Conservation (phyloP, 2,329 filamentous ascomycete genomes). For the Phaeophleospora eucalypticola region DNA sequence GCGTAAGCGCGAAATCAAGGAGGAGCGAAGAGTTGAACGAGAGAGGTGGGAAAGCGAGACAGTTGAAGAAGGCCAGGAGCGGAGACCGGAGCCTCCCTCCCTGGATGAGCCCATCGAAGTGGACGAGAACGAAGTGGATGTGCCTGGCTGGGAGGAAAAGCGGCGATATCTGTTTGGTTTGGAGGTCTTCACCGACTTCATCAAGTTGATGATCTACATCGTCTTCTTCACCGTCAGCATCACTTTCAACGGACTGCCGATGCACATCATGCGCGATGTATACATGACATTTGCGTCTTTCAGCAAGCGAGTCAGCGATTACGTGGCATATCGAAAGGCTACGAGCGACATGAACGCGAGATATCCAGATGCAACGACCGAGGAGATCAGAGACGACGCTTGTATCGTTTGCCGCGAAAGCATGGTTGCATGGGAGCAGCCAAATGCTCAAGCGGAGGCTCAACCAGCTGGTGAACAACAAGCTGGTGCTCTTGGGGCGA, state of each 20-base stretch:
- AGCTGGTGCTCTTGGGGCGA: constrained; percentile 25
- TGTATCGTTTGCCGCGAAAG: constrained; percentile 98
- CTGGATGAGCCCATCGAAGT: constrained; percentile 62
- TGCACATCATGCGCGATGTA: constrained; percentile 93
- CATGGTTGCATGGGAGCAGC: constrained; percentile 74
- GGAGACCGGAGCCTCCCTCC: constrained; percentile 45
- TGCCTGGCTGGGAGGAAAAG: constrained; percentile 94
- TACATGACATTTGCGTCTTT: constrained; percentile 93
- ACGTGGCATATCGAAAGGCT: constrained; percentile 84
- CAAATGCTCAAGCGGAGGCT: constrained; percentile 37
- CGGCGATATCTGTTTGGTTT: constrained; percentile 87
- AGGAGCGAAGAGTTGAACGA: constrained; percentile 48
- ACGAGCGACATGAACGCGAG: constrained; percentile 87
- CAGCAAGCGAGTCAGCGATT: constrained; percentile 79
- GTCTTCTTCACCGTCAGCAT: constrained; percentile 92
- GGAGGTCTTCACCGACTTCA: constrained; percentile 74
- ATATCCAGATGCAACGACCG: constrained; percentile 84
- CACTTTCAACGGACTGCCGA: constrained; percentile 89
- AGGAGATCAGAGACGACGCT: constrained; percentile 80
- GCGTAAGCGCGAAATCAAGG: constrained; percentile 62
- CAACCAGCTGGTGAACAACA: constrained; percentile 27
- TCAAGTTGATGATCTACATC: constrained; percentile 85
- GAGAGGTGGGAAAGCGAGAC: constrained; percentile 24
- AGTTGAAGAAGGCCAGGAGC: constrained; percentile 34
- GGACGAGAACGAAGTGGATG: constrained; percentile 90